Evolutionary conservation across 306 rosid genomes (phyloP).

Genomic region (Urtica urens): DNA sequence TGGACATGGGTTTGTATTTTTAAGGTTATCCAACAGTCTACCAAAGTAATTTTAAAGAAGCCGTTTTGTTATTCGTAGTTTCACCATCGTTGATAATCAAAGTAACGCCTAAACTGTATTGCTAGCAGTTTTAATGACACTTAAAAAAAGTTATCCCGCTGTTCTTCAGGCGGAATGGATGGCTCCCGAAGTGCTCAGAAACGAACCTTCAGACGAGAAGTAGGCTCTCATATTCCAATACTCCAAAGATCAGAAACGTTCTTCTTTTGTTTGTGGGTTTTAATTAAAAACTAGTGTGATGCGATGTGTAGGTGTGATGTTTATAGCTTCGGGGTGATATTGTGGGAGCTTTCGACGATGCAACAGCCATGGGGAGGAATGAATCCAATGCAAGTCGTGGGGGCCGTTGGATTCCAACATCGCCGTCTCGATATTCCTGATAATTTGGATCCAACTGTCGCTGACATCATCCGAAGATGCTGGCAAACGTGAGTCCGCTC

Average conservation of each 20-base stretch:
- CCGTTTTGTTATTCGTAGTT: too few species aligned
- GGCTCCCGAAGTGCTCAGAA: slow-evolving; percentile 99
- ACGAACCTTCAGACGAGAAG: slow-evolving; percentile 97
- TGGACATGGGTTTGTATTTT: too few species aligned
- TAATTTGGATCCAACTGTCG: slow-evolving; percentile 57
- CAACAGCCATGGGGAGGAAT: slow-evolving; percentile 99
- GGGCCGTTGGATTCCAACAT: slow-evolving; percentile 99
- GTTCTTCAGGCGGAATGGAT: slow-evolving; percentile 96
- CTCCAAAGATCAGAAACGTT: too few species aligned
- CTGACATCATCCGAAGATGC: slow-evolving; percentile 66
- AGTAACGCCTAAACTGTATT: slow-evolving; percentile 1
- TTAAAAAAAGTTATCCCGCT: slow-evolving; percentile 17
- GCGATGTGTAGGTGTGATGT: slow-evolving; percentile 65
- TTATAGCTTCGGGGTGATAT: slow-evolving; percentile 87
- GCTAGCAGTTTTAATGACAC: slow-evolving; percentile 18
- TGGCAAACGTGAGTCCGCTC: slow-evolving; percentile 85
- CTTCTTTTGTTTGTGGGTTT: too few species aligned
- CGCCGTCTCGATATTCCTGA: slow-evolving; percentile 98
- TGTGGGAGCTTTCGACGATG: slow-evolving; percentile 92
- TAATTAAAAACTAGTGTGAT: slow-evolving; percentile 5
- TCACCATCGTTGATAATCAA: background rate
- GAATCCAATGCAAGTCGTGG: slow-evolving; percentile 99
- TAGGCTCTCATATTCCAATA: slow-evolving; percentile 23
- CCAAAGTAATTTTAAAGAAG: too few species aligned
- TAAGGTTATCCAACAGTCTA: too few species aligned